Conservation (phyloP, 805 yeast species). For the Ogataea allantospora region DNA sequence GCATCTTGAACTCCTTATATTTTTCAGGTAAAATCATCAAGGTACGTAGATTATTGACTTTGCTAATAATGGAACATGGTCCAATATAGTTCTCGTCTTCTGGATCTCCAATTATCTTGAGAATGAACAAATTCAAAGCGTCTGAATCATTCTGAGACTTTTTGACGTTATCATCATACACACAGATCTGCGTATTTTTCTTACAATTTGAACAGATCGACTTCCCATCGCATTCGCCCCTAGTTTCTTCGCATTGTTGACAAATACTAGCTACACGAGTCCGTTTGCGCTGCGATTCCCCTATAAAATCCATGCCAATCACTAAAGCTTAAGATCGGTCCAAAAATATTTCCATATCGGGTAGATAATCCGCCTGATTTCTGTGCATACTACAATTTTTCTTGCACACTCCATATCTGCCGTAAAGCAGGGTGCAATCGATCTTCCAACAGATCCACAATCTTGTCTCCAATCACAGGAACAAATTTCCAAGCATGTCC, state of each 20-base stretch:
- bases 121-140: too few species aligned
- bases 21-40: background rate
- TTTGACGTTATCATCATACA: too few species aligned
- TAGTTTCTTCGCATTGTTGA: background rate
- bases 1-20: too few species aligned
- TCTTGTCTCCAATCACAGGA: conserved; percentile 27
- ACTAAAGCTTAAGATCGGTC: too few species aligned
- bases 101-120: background rate
- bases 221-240: background rate
- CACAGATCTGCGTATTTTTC: too few species aligned
- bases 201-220: background rate
- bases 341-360: too few species aligned
- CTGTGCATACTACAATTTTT: conserved; percentile 18
- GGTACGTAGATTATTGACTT: background rate
- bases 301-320: too few species aligned
- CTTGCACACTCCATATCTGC: conserved; percentile 25
- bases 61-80: background rate
- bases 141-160: too few species aligned
- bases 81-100: background rate
- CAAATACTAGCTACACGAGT: background rate
- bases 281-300: too few species aligned
- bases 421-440: conserved; percentile 18
- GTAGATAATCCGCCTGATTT: too few species aligned
- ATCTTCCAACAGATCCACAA: conserved; percentile 23
- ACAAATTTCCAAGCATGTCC: conserved; percentile 32